Base-by-base conservation (phyloP, 1,139 yeast genomes). In the Kodamaea derodonti region DNA sequence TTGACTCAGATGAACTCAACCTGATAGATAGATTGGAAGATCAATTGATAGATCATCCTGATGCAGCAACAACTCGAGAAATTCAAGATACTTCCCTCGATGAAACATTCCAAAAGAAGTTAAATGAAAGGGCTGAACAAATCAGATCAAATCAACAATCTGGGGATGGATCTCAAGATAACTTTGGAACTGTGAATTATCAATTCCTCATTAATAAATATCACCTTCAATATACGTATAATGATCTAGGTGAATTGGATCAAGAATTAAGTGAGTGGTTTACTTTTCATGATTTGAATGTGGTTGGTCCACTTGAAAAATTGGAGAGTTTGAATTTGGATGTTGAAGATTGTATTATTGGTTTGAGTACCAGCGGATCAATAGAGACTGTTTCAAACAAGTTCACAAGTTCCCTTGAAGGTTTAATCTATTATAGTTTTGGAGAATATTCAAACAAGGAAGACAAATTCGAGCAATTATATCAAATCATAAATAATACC, bases 261-360 rank as follows among this genome's bases (percentile, higher is more conserved):
- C 55, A 58, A 4, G 87, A 81, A 43, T 42, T 82, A 14, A 64
- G 69, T 27, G 82, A 80, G 33, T 83, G 94, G 94, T 83, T 83
- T 47, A 64, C 75, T 4, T 50, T 51, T 28, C 56, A 65, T 30
- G 92, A 83, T 50, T 63, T 75, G 30, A 46, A 48, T 22, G 41
- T 49, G 3, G 39, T 68, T 14, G 58, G 57, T 7, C 60, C 58
- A 4, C 43, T 60, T 27, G 42, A 41, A 8, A 32, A 37, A 5
- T 36, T 57, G 13, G n/a, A 24, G 6, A 7, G 11, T 7, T 7
- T 6, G 6, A 14, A 24, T n/a, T 6, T 6, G 14, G 13, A n/a
- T 7, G 13, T 14, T n/a, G 27, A 14, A 7, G 14, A 24, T n/a
- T 24, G 11, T 24, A 14, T n/a, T 24, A n/a, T 24, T 24, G 27